A percentile compares a stretch with the other conserved stretches of the same genome.
Evolutionary conservation across 1,284 basidiomycete genomes (phyloP).

Genomic region (Boletus subluridellus): DNA sequence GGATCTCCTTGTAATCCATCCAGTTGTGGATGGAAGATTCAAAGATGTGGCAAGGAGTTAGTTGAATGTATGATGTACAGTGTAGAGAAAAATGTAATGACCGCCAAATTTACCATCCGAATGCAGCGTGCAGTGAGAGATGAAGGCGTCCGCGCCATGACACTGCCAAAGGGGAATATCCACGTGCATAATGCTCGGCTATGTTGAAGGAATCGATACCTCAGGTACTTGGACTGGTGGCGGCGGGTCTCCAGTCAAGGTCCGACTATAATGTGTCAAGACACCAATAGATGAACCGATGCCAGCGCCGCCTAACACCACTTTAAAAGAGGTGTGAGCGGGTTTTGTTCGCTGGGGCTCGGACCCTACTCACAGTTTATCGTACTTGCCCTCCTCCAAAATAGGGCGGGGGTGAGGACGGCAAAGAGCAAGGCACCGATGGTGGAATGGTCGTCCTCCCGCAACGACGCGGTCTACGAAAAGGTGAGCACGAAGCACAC

Average conservation of each 20-base stretch:
- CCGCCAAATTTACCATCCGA: background rate
- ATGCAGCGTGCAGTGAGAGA: background rate
- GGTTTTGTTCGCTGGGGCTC: background rate
- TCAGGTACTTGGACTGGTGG: slow-evolving; percentile 38
- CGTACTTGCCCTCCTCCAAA: slow-evolving; percentile 61
- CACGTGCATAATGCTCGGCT: background rate
- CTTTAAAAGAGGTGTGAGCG: slow-evolving; percentile 34
- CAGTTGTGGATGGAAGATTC: slow-evolving; percentile 69
- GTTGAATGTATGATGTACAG: slow-evolving; percentile 7
- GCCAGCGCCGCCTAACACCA: slow-evolving; percentile 65
- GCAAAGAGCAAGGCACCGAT: slow-evolving; percentile 63
- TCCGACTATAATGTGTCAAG: slow-evolving; percentile 51
- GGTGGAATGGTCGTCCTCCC: slow-evolving; percentile 65
- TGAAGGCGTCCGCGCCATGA: background rate
- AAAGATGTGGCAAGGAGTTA: slow-evolving; percentile 52
- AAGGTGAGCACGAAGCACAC: background rate
- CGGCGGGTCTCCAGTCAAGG: slow-evolving; percentile 50
- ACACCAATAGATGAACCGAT: slow-evolving; percentile 61
- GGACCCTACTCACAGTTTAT: slow-evolving; percentile 48
- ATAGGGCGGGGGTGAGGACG: slow-evolving; percentile 59
- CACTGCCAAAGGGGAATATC: background rate
- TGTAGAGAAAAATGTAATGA: slow-evolving; percentile 5
- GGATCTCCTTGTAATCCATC: slow-evolving; percentile 65
- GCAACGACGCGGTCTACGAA: slow-evolving; percentile 50
- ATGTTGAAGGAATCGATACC: slow-evolving; percentile 12